Evolutionary conservation across 768 basidiomycete species (phyloP).

Genomic region (Trametes maxima): DNA sequence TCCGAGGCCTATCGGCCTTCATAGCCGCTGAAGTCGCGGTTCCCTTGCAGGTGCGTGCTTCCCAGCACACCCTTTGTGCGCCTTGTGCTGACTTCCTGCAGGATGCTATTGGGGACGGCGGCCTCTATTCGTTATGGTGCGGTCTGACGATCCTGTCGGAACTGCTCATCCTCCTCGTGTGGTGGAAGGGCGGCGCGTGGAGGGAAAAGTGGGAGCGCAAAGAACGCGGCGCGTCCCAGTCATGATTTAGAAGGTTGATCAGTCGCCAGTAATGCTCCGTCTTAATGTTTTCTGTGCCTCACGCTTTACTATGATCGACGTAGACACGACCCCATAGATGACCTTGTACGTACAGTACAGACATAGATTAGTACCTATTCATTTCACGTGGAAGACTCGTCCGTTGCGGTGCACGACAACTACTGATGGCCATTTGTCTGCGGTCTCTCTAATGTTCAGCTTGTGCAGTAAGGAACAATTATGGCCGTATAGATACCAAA

Average conservation of each 20-base stretch:
- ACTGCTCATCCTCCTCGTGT: conserved; percentile 59
- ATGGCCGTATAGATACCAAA: too few relatives aligned
- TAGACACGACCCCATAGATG: too few relatives aligned
- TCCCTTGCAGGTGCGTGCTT: conserved; percentile 59
- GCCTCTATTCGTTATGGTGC: conserved; percentile 72
- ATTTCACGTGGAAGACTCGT: too few relatives aligned
- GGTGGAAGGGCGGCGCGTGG: conserved; percentile 62
- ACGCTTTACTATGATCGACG: background rate
- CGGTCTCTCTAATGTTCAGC: too few relatives aligned
- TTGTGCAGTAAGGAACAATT: too few relatives aligned
- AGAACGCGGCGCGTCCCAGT: conserved; percentile 34
- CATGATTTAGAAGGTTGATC: background rate
- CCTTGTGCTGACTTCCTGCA: conserved; percentile 27
- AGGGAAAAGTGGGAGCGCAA: conserved; percentile 49
- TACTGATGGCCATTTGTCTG: too few relatives aligned
- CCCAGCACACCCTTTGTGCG: background rate
- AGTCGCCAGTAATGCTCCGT: background rate
- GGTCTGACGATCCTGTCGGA: conserved; percentile 56
- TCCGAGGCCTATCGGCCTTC: conserved; percentile 71
- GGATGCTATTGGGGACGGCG: conserved; percentile 76
- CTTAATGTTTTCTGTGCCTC: background rate
- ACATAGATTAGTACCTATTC: too few relatives aligned
- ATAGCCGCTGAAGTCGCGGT: conserved; percentile 72
- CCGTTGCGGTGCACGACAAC: too few relatives aligned
- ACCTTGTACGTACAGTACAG: too few relatives aligned